Evolutionary conservation across 768 basidiomycete species (phyloP), one percentile per base, ranked within the genome.

Genomic region (Tulasnella sp.): DNA sequence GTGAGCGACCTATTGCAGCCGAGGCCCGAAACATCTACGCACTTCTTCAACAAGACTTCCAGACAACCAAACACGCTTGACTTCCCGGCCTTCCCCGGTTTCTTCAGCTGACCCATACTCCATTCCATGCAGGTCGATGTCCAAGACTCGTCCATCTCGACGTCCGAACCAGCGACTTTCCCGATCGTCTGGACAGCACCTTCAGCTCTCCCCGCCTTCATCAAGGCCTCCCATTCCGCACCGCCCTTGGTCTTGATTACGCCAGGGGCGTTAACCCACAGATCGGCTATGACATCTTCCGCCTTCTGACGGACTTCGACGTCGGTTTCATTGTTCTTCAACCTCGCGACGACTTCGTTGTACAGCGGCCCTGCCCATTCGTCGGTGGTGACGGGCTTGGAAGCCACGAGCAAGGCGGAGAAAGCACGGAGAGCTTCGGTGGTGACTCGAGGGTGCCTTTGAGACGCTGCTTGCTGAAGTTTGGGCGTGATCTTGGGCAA

Each of bases 361-460:
- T 95, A 97, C 3, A 97, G 83, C 11, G 82, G 77, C 70, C 91
- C 87, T 5, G 87, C 80, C 92, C 92, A 94, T 17, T 87, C 86
- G 6, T 79, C 81, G 71, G 82, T 78, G 69, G 44, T 11, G 79
- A 75, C 63, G 0, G 76, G 74, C 64, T 90, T 88, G 42, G 90
- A 81, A 2, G 91, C 85, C 74, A 86, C 88, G 36, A 97, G 84
- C 7, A 99, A 82, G 1, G 94, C 85, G 1, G 94, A 93, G 76
- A 93, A 94, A 1, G 89, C 90, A 41, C 88, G 87, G 85, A 98
- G 94, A 0, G 94, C 86, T 77, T 95, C 94, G 2, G 94, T 89
- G 5, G 88, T 90, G 73, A 98, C 86, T 73, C 94, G 89, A 40
- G 95, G 95, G 78, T 95, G 92, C 75, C 90, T 89, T 79, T 98